Base-by-base conservation (phyloP, 1,284 basidiomycete genomes). In the Cutaneotrichosporon sp. region DNA sequence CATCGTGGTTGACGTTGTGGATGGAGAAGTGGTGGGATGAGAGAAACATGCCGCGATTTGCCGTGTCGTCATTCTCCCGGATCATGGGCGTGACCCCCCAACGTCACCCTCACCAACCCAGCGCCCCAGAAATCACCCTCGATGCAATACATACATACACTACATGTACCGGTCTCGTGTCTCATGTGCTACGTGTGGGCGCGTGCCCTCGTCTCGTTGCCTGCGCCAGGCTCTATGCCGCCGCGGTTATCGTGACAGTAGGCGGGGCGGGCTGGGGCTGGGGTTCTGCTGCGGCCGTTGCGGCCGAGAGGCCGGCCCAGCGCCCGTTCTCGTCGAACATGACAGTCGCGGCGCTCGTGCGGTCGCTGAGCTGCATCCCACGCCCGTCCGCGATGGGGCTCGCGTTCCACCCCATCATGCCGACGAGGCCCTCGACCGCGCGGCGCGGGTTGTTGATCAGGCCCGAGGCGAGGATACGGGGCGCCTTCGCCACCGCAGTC, bases 251-350 rank as follows among this genome's bases (percentile, higher is more conserved):
- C 29, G 29, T 29, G 4, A 29, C 29, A 9, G 29, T 29, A 9
- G 29, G 29, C 29, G 29, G 29, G 29, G 29, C 29, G 29, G 29
- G 38, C 38, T 42, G 14, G 7, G 25, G 14, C 47, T 3, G 14
- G 2, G 11, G 6, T 6, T 20, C 27, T 29, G 25, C 27, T n/a
- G 4, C 18, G 25, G 3, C 25, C 14, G 22, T 11, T 9, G 25
- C 7, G 20, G 13, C 47, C 6, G 47, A n/a, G 13, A 50, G 1
- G 16, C 27, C 27, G 3, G 47, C 16, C 27, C 47, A 50, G 7
- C 47, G 25, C 16, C 51, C 51, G 51, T 13, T 14, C 22, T 53
- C 34, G 51, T 53, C 51, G 14, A 53, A 53, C 33, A 22, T 36
- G 20, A 53, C 34, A 4, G 24, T 38, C 14, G 34, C 34, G 13